Percentiles rank a stretch among this genome's conserved stretches.
Evolutionary conservation across 2,329 filamentous ascomycete genomes (phyloP).

Genomic region (Trichothecium sympodiale): DNA sequence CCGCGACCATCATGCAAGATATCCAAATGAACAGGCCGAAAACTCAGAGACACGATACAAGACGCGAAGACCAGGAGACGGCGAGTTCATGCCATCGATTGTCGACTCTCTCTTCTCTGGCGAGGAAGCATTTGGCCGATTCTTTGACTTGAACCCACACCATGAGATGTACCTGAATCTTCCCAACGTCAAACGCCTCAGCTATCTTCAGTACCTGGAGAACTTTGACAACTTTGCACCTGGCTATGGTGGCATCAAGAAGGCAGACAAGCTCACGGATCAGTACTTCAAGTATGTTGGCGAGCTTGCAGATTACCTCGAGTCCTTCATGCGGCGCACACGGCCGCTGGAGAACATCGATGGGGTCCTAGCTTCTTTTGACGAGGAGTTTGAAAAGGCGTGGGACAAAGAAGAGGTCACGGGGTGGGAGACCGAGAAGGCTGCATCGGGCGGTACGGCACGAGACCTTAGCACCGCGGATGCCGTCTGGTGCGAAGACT

Average conservation of each 20-base stretch:
- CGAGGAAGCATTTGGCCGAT: slow-evolving; percentile 87
- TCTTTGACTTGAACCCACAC: slow-evolving; percentile 73
- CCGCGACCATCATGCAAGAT: slow-evolving; percentile 78
- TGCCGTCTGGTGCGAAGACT: slow-evolving; percentile 81
- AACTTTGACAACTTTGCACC: slow-evolving; percentile 77
- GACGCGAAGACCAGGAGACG: slow-evolving; percentile 49
- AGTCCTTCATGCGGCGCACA: slow-evolving; percentile 76
- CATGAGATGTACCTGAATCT: slow-evolving; percentile 90
- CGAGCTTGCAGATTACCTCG: slow-evolving; percentile 70
- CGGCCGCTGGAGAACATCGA: slow-evolving; percentile 79
- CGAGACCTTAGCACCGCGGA: slow-evolving; percentile 33
- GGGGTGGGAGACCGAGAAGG: slow-evolving; percentile 60
- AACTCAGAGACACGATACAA: slow-evolving; percentile 92
- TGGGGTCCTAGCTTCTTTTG: slow-evolving; percentile 63
- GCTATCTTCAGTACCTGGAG: slow-evolving; percentile 88
- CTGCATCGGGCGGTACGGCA: slow-evolving; percentile 18
- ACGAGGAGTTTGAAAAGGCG: slow-evolving; percentile 70
- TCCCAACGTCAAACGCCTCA: slow-evolving; percentile 71
- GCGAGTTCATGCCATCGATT: slow-evolving; percentile 52
- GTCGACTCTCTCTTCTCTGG: slow-evolving; percentile 91
- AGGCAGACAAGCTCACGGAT: slow-evolving; percentile 79
- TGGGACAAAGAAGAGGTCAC: slow-evolving; percentile 74
- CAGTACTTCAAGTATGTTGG: slow-evolving; percentile 86
- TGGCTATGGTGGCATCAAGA: slow-evolving; percentile 62
- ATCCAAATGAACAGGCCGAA: slow-evolving; percentile 90